phyloP scores from a whole-genome alignment of 2,329 filamentous ascomycete species.

The Ceratocystis variospora region DNA sequence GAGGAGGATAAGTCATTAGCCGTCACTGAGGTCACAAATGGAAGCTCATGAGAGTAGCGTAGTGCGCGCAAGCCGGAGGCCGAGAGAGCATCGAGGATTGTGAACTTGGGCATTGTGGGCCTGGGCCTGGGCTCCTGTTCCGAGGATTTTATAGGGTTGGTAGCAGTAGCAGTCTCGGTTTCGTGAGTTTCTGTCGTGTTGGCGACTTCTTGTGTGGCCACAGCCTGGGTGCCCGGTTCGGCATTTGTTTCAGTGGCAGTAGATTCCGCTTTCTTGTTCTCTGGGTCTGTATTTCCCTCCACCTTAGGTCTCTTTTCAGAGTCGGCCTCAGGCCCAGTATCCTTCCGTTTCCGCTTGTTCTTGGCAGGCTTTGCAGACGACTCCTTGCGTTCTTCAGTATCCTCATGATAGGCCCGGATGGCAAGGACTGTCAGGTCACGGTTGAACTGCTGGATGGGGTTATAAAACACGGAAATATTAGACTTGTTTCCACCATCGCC shows the following conservation, averaged over 20 bases:
- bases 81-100: constrained; percentile 88
- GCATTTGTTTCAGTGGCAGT: not conserved
- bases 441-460: constrained; percentile 98
- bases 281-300: constrained; percentile 6
- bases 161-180: not conserved
- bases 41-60: constrained; percentile 82
- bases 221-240: not conserved
- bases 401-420: constrained; percentile 76
- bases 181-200: not conserved
- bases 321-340: constrained; percentile 33
- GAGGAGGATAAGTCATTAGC: constrained; percentile 77
- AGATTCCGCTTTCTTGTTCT: not conserved
- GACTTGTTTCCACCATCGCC: constrained; percentile 47
- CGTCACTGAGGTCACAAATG: constrained; percentile 66
- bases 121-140: constrained; percentile 8
- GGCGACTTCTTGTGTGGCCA: not conserved
- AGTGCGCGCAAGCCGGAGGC: constrained; percentile 84
- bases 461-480: constrained; percentile 74
- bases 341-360: constrained; percentile 31
- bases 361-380: constrained; percentile 23
- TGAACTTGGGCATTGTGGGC: constrained; percentile 40
- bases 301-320: constrained; percentile 25
- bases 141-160: not conserved
- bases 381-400: constrained; percentile 36
- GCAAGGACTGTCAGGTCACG: constrained; percentile 85